Evolutionary conservation across 441 rosid genomes (phyloP).

Genomic region (Manihot esculenta): DNA sequence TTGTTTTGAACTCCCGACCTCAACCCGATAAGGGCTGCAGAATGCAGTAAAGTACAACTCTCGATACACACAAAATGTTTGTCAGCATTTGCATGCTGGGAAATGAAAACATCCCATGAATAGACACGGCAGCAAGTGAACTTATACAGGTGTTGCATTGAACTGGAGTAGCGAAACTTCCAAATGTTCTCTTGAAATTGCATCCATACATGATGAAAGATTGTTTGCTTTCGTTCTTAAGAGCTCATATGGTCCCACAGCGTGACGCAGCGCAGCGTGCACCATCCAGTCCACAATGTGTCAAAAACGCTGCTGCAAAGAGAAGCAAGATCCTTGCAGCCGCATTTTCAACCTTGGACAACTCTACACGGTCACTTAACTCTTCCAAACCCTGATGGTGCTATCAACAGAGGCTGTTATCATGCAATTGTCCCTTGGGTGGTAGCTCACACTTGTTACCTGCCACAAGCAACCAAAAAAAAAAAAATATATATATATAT

Average conservation of each 20-base stretch:
- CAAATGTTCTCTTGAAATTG: not conserved
- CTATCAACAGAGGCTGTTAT: conserved; percentile 92
- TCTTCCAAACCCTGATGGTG: conserved; percentile 86
- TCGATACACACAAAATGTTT: no score
- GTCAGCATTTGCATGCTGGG: not conserved
- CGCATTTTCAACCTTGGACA: no score
- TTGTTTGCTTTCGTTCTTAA: conserved; percentile 22
- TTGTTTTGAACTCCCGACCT: not conserved
- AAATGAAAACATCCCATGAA: not conserved
- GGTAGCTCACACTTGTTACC: conserved; percentile 98
- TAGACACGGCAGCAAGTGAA: not conserved
- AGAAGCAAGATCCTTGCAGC: no score
- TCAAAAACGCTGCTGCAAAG: no score
- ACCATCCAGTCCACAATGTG: no score
- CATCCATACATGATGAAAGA: not conserved
- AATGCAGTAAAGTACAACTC: no score
- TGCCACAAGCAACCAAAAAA: conserved; percentile 26
- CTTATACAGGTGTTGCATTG: not conserved
- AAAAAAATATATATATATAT: no score
- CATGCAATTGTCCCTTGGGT: conserved; percentile 84
- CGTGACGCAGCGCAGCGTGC: no score
- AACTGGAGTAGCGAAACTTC: not conserved
- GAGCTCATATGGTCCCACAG: no score
- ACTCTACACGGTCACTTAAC: conserved; percentile 21
- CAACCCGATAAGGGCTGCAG: no score